Conservation (phyloP, 2,329 filamentous ascomycete genomes). For the Lecanicillium sp. region DNA sequence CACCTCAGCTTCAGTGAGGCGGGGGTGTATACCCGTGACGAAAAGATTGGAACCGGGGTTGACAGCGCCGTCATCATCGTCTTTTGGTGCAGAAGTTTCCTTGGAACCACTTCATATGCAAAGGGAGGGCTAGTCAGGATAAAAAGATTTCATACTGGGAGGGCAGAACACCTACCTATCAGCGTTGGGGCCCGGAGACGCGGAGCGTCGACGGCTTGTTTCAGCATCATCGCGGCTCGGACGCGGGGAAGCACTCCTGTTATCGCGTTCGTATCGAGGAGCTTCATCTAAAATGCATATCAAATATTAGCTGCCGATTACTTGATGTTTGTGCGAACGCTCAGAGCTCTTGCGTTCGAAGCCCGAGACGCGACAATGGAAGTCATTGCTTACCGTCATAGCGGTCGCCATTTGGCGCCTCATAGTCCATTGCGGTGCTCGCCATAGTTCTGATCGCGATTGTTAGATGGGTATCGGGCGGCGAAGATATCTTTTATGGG, state of each 20-base stretch:
- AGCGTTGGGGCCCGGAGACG: slow-evolving; percentile 48
- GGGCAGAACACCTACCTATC: slow-evolving; percentile 20
- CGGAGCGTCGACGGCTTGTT: slow-evolving; percentile 52
- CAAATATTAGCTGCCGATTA: background rate
- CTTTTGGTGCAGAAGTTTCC: slow-evolving; percentile 41
- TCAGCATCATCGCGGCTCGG: slow-evolving; percentile 53
- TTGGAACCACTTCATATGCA: slow-evolving; percentile 34
- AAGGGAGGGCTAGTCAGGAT: background rate
- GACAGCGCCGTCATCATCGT: slow-evolving; percentile 69
- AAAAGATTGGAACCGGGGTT: slow-evolving; percentile 98
- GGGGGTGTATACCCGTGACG: slow-evolving; percentile 94
- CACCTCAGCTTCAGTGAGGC: slow-evolving; percentile 82
- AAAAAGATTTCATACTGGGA: background rate
- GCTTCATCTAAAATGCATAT: slow-evolving; percentile 44
- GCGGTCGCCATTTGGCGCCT: slow-evolving; percentile 58
- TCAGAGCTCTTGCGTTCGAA: no score
- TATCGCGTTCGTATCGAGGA: slow-evolving; percentile 59
- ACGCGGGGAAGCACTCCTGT: slow-evolving; percentile 59
- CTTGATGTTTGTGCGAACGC: background rate
- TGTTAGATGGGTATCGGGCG: background rate
- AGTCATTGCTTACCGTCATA: slow-evolving; percentile 50
- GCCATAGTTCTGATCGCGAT: slow-evolving; percentile 37
- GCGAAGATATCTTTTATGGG: no score
- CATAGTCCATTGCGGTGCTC: slow-evolving; percentile 63
- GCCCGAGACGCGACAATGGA: background rate